Percentiles rank a stretch among this genome's conserved stretches.
These are phyloP conservation scores for Macroventuria anomochaeta DNA, from an alignment of 2,329 filamentous ascomycete genomes.

Conservation along the genomic window DNA sequence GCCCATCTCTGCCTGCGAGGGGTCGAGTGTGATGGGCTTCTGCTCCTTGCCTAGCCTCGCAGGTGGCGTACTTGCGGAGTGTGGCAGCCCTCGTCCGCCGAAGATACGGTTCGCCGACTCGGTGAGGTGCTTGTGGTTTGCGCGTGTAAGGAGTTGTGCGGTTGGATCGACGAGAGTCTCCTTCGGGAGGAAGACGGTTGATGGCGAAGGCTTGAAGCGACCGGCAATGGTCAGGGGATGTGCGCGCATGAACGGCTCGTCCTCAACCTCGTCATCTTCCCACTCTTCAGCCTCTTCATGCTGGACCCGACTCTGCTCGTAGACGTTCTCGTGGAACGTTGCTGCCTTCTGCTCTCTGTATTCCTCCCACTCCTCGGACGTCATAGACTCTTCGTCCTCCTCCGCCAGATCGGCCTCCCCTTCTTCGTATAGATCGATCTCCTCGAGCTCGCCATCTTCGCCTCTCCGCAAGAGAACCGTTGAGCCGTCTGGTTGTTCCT, in stretches of 20 bases:
- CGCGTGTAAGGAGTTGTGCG: constrained; percentile 67
- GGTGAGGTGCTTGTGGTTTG: constrained; percentile 73
- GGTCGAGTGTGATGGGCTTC: constrained; percentile 68
- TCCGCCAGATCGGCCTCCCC: constrained; percentile 42
- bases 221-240: constrained; percentile 78
- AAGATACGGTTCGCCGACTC: constrained; percentile 75
- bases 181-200: constrained; percentile 76
- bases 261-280: constrained; percentile 39
- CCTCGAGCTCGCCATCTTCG: constrained; percentile 65
- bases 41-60: constrained; percentile 63
- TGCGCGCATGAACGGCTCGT: constrained; percentile 60
- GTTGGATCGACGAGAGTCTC: constrained; percentile 74
- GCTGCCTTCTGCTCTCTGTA: constrained; percentile 42
- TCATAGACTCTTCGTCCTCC: constrained; percentile 39
- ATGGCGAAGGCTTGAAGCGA: constrained; percentile 75
- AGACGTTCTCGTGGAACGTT: constrained; percentile 43
- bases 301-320: constrained; percentile 53
- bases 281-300: constrained; percentile 51
- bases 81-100: constrained; percentile 76
- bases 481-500: constrained; percentile 39
- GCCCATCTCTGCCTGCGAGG: constrained; percentile 70
- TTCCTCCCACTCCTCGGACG: constrained; percentile 43
- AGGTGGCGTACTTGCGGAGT: constrained; percentile 73
- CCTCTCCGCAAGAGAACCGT: constrained; percentile 60
- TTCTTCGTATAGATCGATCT: constrained; percentile 56